Evolutionary conservation across 805 yeast genomes (phyloP), one percentile per base, ranked within the genome.

Genomic region (Cyberlindnera xylosilytica): DNA sequence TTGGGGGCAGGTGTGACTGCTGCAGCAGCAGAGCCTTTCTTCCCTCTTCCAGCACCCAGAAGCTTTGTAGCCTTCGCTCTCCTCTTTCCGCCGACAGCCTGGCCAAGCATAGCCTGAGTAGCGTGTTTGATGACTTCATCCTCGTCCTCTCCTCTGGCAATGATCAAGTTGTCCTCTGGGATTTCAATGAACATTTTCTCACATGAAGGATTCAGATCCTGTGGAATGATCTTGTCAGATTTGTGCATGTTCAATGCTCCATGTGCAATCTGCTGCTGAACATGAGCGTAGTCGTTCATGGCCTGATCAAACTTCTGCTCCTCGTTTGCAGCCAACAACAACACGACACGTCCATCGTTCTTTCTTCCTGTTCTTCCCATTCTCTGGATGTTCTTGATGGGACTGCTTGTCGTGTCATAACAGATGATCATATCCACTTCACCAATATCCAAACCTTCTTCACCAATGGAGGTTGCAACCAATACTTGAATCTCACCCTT

Each of bases 331-430:
- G 96, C 78, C 54, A 91, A 78, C 5, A 93, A 63, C 28, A 90
- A 63, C 4, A 87, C 66, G 2, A 93, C 86, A 45, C 74, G 76
- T 31, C 99, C 99, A 53, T 86, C 88, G 53, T 97, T 70, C 58
- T 88, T 87, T 65, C 99, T 81, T 16, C 99, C 99, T 0, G 99
- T 93, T 66, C 99, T 79, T 20, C 99, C 99, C 95, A 93, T 88
- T 53, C 99, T 69, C 61, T 93, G 99, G 31, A 93, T 76, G 53
- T 86, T 89, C 45, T 95, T 87, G 44, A 93, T 91, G 0, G 98
- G 97, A 34, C 96, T 87, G 22, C 89, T 74, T 0, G 97, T 89
- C 0, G 96, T 87, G 57, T 93, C 99, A 63, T 80, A 93, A 58
- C 97, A 90, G 7, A 93, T 73, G 52, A 93, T 91, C 54, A 93